Base-by-base conservation (phyloP, 441 rosid genomes). In the Pelargonium australe region DNA sequence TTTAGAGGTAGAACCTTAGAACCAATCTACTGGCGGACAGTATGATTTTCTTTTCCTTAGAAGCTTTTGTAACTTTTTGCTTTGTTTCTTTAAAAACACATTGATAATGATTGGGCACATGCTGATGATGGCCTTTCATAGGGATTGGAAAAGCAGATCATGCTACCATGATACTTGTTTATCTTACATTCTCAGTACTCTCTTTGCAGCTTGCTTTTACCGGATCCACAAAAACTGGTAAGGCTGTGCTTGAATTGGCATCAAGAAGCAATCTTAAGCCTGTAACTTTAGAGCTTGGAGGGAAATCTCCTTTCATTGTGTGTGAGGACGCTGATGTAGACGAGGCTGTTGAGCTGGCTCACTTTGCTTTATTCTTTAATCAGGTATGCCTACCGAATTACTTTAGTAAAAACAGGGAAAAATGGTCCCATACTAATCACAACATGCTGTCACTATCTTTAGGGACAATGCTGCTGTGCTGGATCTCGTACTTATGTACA, bases 401-500 rank as follows among this genome's bases (percentile, higher is more conserved):
- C 16, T 11, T 47, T 47, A 4, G 14, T 13, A 13, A 47, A 12
- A 47, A 11, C 55, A 47, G 14, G 6, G 55, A 11, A 12, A 1
- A 47, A 47, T 47, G 5, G 41, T 37, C 7, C 7, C 41, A 37
- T 37, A 37, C 41, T 37, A 47, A 47, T 47, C 55, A 47, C 13
- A 47, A 3, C 55, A 45, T 10, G 55, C 55, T 14, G 61, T 73
- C 12, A 47, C 55, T n/a, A 2, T 55, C 65, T 79, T 31, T 79
- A 91, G 96, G 97, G 97, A n/a, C 97, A 91, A 68, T 87, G 96
- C 60, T 91, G 97, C 82, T 89, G 94, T 7, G 96, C 96, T 12
- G 96, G 97, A 49, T 91, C 97, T 62, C 90, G 94, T 0, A 89
- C 92, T 11, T 91, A 28, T 68, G 96, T 91, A 53, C 96, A 91